These are phyloP conservation scores for Clarireedia paspali DNA, from an alignment of 2,329 filamentous ascomycete genomes.

Conservation along the genomic window DNA sequence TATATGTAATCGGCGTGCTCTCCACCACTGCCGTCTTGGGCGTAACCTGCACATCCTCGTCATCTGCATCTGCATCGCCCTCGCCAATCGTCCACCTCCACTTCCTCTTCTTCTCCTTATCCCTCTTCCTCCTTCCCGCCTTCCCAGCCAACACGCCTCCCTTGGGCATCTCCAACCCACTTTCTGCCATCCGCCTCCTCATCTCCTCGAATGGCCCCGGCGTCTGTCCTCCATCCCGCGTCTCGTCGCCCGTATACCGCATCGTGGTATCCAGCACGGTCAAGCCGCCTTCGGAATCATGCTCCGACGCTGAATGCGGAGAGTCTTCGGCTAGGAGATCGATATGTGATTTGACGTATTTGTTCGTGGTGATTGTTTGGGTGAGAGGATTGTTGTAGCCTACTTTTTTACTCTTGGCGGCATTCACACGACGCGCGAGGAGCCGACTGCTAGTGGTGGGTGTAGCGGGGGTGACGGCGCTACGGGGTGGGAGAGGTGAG, in stretches of 20 bases:
- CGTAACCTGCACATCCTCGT: conserved; percentile 18
- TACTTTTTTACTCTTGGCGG: conserved; percentile 34
- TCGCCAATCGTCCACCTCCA: conserved; percentile 58
- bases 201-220: conserved; percentile 58
- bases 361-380: conserved; percentile 56
- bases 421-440: conserved; percentile 36
- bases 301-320: conserved; percentile 21
- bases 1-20: conserved; percentile 19
- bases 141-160: conserved; percentile 1
- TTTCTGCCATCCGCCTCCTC: conserved; percentile 47
- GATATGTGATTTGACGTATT: conserved; percentile 55
- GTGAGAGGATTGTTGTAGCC: conserved; percentile 56
- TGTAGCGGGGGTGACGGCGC: conserved; percentile 40
- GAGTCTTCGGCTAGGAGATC: conserved; percentile 52
- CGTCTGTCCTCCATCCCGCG: conserved; percentile 52
- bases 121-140: conserved; percentile 41
- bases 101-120: conserved; percentile 51
- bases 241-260: conserved; percentile 46
- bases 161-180: conserved; percentile 19
- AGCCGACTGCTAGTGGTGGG: conserved; percentile 46
- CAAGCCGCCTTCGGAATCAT: conserved; percentile 27
- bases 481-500: conserved; percentile 51
- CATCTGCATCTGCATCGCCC: conserved; percentile 33
- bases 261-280: conserved; percentile 43
- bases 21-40: conserved; percentile 20